Evolutionary conservation across 257 asterid genomes (phyloP).

Genomic region (Petrea volubilis): DNA sequence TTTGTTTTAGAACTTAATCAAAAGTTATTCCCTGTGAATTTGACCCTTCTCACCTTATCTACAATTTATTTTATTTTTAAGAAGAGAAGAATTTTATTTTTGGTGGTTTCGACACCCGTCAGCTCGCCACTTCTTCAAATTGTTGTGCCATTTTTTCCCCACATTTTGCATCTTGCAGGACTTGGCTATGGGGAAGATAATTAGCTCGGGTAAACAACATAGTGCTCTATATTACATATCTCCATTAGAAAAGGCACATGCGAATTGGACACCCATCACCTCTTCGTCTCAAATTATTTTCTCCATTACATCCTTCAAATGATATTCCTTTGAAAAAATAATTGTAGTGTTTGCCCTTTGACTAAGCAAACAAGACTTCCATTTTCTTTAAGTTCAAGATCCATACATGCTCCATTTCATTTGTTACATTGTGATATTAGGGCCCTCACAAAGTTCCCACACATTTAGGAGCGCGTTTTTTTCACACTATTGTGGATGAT

Average conservation of each 20-base stretch:
- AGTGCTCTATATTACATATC: conserved; percentile 14
- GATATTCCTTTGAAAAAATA: not conserved
- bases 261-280: conserved; percentile 7
- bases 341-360: conserved; percentile 5
- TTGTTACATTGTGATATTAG: conserved; percentile 12
- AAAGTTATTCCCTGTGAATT: too few relatives aligned
- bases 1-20: too few relatives aligned
- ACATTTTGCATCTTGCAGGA: conserved; percentile 3
- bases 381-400: conserved; percentile 1
- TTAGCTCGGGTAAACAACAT: conserved; percentile 4
- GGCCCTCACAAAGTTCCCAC: not conserved
- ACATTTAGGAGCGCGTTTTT: not conserved
- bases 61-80: too few relatives aligned
- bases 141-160: not conserved
- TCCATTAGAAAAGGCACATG: not conserved
- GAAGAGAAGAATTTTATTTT: too few relatives aligned
- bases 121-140: not conserved
- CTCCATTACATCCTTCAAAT: not conserved
- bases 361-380: conserved; percentile 5
- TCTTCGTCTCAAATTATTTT: not conserved
- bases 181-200: conserved; percentile 20
- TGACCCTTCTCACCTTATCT: too few relatives aligned
- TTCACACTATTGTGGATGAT: not conserved
- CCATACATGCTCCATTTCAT: not conserved
- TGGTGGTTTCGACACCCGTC: too few relatives aligned